These are phyloP conservation scores for Chytridiales sp. DNA, from an alignment of 371 early-diverging fungal genomes.

Conservation along the genomic window DNA sequence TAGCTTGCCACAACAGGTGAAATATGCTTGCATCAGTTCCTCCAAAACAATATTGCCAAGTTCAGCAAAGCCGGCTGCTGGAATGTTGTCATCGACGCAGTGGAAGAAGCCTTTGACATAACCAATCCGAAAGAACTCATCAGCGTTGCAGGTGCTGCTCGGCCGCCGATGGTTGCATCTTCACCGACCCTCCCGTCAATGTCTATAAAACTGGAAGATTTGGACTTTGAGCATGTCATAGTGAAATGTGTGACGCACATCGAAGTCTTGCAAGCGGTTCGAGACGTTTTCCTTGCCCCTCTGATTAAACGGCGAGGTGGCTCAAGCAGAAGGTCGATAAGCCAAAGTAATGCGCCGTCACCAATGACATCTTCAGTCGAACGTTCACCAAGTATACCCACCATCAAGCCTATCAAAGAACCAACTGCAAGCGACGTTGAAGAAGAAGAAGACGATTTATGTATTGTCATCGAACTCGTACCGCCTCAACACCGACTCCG, in stretches of 20 bases:
- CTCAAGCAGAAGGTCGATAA: too few species aligned
- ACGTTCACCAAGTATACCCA: neutral
- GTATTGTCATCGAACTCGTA: conserved; percentile 26
- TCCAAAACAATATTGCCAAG: conserved; percentile 38
- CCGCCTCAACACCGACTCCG: conserved; percentile 29
- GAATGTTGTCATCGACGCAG: conserved; percentile 35
- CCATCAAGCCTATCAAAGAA: neutral
- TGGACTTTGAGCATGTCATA: conserved; percentile 53
- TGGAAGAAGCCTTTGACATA: conserved; percentile 42
- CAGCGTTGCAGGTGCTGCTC: conserved; percentile 32
- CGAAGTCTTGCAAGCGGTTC: conserved; percentile 44
- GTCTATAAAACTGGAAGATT: conserved; percentile 28
- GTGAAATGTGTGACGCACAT: conserved; percentile 56
- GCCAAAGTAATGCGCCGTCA: conserved; percentile 7
- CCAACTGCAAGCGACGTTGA: too few species aligned
- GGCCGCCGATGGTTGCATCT: conserved; percentile 7
- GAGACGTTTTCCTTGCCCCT: conserved; percentile 34
- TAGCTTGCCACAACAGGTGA: conserved; percentile 52
- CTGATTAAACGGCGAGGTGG: neutral
- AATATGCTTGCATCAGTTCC: conserved; percentile 52
- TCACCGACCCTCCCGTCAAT: neutral
- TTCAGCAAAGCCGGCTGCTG: conserved; percentile 33
- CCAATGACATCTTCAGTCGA: neutral
- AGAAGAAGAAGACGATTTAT: neutral
- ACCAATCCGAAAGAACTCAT: conserved; percentile 49